Conservation (phyloP, 768 basidiomycete genomes). For the Chlorophyllum brunneum region DNA sequence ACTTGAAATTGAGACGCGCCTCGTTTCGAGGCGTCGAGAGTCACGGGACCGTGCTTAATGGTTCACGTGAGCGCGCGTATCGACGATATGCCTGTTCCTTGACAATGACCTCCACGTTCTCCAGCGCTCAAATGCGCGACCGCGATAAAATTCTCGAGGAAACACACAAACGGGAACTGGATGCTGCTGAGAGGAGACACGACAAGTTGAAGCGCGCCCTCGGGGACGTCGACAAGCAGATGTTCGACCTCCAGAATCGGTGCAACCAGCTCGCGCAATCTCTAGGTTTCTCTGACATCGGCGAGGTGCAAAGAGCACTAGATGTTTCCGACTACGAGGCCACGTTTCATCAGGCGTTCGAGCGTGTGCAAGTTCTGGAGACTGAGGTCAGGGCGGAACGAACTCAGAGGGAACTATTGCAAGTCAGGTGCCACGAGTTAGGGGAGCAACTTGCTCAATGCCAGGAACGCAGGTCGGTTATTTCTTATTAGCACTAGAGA, state of each 20-base stretch:
- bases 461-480: constrained; percentile 3
- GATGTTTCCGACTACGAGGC: constrained; percentile 31
- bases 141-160: constrained; percentile 31
- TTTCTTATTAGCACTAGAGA: not conserved
- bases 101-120: constrained; percentile 18
- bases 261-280: constrained; percentile 33
- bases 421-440: constrained; percentile 17
- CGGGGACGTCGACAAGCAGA: constrained; percentile 26
- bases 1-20: too few relatives aligned
- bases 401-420: constrained; percentile 21
- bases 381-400: constrained; percentile 21
- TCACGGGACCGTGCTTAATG: not conserved
- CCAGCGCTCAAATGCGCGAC: constrained; percentile 25
- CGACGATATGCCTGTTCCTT: not conserved
- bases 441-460: constrained; percentile 20
- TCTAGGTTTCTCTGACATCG: constrained; percentile 41
- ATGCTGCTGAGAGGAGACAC: constrained; percentile 21
- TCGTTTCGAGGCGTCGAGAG: not conserved
- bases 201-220: constrained; percentile 28
- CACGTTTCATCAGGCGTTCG: constrained; percentile 32
- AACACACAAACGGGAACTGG: constrained; percentile 26
- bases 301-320: constrained; percentile 38
- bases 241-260: constrained; percentile 34
- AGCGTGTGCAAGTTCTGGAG: constrained; percentile 30
- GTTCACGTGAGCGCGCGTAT: not conserved